phyloP scores from a whole-genome alignment of 2,329 filamentous ascomycete species.

The Fusarium mangiferae region DNA sequence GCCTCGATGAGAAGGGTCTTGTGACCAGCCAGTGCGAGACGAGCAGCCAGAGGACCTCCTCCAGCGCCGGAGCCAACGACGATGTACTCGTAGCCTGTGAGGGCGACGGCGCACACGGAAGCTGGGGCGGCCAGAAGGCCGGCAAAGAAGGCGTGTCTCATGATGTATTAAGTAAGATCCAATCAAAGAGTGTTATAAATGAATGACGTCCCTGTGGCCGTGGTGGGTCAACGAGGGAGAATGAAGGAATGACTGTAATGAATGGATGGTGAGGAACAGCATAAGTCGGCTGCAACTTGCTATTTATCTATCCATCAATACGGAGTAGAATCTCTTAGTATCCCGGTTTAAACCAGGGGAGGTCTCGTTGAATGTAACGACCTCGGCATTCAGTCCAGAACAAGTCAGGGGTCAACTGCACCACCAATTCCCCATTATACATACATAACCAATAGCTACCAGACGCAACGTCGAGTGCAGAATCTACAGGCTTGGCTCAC shows the following conservation, averaged over 20 bases:
- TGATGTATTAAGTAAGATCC: not conserved
- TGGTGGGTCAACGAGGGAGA: not conserved
- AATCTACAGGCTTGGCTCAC: not conserved
- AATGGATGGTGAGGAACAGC: not conserved
- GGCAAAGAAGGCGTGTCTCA: constrained; percentile 27
- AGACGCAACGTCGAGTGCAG: not conserved
- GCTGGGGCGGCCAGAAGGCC: constrained; percentile 24
- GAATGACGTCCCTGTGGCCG: constrained; percentile 3
- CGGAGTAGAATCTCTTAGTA: not conserved
- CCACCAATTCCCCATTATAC: not conserved
- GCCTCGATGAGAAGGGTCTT: constrained; percentile 71
- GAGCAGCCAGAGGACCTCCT: constrained; percentile 66
- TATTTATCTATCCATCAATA: not conserved
- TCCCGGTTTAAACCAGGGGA: not conserved
- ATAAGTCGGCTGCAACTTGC: not conserved
- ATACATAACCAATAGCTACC: not conserved
- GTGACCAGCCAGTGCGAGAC: constrained; percentile 68
- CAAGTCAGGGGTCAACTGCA: not conserved
- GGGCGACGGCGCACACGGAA: constrained; percentile 28
- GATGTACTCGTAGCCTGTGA: constrained; percentile 62
- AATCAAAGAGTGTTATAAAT: not conserved
- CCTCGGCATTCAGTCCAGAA: not conserved
- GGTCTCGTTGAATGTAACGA: not conserved
- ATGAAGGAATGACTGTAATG: not conserved
- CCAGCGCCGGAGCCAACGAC: constrained; percentile 71